Evolutionary conservation across 768 basidiomycete genomes (phyloP), one percentile per base, ranked within the genome.

Genomic region (Suillus lakei): DNA sequence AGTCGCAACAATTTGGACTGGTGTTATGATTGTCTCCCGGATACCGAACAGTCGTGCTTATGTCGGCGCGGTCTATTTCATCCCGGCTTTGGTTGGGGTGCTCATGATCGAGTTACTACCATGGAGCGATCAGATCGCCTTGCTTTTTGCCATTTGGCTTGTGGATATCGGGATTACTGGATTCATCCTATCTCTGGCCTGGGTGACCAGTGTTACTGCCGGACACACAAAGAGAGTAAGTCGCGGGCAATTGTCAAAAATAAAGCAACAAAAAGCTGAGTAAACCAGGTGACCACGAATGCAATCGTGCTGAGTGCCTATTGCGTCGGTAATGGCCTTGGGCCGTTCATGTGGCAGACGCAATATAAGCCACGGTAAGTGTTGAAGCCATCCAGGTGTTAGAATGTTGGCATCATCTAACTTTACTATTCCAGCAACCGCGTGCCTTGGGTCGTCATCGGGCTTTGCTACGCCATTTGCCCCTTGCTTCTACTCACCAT

Each of bases 341-440:
- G 86, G n/a, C 91, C 91, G 0, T 89, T 91, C 70, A 91, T 93
- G 89, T 93, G 91, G 91, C 85, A 88, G 71, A 79, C 79, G 0
- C 79, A 85, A 73, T 92, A 90, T 71, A 84, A 83, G 66, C 91
- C 90, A 6, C 83, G 89, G 89, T 88, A 63, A 26, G 77, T 60
- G 26, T 13, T 10, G 38, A 15, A 18, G 60, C 23, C 4, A 53
- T 67, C 8, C 15, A 28, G 5, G 26, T 18, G 16, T 15, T 7
- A 8, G 2, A 5, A 51, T 44, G 12, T 64, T 32, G 23, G 26
- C 36, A 32, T 10, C 4, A 7, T 28, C 41, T 64, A 39, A 28
- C 18, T 36, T 32, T n/a, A 44, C 4, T 6, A 36, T 43, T 26
- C 28, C 66, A 90, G 90, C 56, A 91, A 92, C 68, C 88, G 83